These are phyloP conservation scores for Rosa persica DNA, from an alignment of 306 rosid genomes.

Conservation along the genomic window DNA sequence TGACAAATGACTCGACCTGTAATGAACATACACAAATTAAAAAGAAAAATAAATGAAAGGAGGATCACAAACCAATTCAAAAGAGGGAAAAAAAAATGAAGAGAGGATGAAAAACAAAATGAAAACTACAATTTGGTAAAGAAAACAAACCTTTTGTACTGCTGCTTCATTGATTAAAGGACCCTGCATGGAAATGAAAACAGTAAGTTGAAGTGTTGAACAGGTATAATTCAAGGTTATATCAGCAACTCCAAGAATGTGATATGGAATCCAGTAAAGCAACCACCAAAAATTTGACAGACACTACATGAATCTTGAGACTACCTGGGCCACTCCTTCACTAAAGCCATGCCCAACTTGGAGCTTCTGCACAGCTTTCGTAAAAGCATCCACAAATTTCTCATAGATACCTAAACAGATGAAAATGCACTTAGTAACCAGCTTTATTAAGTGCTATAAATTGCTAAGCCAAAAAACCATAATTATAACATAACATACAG, in stretches of 20 bases:
- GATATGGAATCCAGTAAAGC: conserved; percentile 14
- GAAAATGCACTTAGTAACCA: neutral
- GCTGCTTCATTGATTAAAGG: conserved; percentile 99
- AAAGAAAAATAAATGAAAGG: neutral
- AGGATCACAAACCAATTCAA: neutral
- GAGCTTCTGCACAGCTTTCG: conserved; percentile 70
- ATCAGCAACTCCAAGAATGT: neutral
- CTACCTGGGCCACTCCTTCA: conserved; percentile 89
- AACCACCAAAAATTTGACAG: conserved; percentile 16
- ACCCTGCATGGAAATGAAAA: conserved; percentile 62
- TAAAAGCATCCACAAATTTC: conserved; percentile 67
- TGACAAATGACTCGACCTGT: conserved; percentile 79
- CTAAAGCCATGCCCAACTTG: conserved; percentile 94
- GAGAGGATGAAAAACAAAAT: conserved; percentile 9
- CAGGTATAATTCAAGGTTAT: neutral
- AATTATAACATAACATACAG: neutral
- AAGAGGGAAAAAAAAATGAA: neutral
- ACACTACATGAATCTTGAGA: conserved; percentile 15
- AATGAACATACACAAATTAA: conserved; percentile 20
- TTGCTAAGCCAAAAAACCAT: neutral
- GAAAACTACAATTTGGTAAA: conserved; percentile 22
- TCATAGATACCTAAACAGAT: conserved; percentile 69
- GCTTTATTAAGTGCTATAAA: neutral
- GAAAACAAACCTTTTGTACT: conserved; percentile 69
- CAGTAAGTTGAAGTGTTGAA: conserved; percentile 28